Evolutionary conservation across 1,284 basidiomycete genomes (phyloP), one percentile per base, ranked within the genome.

Genomic region (Tilletiaria anomala): DNA sequence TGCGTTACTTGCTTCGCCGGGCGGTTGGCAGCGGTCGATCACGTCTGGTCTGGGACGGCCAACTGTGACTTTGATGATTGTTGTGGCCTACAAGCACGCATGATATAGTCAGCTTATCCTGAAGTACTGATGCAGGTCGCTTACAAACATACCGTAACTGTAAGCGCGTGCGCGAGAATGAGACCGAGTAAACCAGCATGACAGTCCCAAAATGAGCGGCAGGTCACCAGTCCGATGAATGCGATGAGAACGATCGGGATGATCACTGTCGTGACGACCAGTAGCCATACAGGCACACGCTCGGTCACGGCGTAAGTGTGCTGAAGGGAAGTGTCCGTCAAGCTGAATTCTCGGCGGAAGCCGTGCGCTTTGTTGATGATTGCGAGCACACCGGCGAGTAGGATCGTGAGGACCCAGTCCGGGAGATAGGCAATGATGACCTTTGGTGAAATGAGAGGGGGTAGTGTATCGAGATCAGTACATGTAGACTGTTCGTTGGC

Each of bases 161-260:
- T 80, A 35, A 89, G 71, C 4, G 79, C 72, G 35, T 85, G 73
- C 11, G 78, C 73, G 31, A 89, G 74, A 18, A 83, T 70, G 49
- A 86, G 70, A 33, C 85, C 87, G 10, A 88, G 74, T 18, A 79
- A 72, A 39, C 81, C 75, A 56, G 78, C 81, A 66, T 96, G 88
- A 24, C 82, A 71, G 58, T 94, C 89, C 85, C 87, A 93, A 69
- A 78, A 78, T 4, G 78, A 82, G 16, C 80, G 75, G 10, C 83
- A 70, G 15, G 84, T 78, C 6, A 81, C 43, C 17, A 79, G 48
- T 53, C 84, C 82, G 51, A 87, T 73, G 5, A 76, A 54, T 14
- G 78, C 72, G 40, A 56, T 68, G 14, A 79, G 53, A 4, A 82
- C 62, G 0, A 86, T 83, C 73, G 70, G 76, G 43, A 60, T 23